These are phyloP conservation scores for Penicillium sclerotiorum DNA, from an alignment of 2,329 filamentous ascomycete species.

Conservation along the genomic window DNA sequence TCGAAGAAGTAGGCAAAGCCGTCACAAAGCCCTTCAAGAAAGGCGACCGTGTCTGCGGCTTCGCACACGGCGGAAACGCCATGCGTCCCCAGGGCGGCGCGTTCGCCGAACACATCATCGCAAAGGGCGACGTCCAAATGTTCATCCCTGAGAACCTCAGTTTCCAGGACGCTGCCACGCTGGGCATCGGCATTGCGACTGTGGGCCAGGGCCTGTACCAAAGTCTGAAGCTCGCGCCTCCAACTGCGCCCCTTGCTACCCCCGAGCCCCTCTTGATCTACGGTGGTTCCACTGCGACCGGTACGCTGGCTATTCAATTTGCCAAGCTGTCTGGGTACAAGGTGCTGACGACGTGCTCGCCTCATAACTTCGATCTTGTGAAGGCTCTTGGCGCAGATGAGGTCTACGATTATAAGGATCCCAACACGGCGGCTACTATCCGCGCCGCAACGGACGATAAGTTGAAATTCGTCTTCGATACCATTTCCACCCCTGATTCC, in stretches of 20 bases:
- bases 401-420: neutral
- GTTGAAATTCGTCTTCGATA: neutral
- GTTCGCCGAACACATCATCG: neutral
- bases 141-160: neutral
- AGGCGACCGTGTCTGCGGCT: neutral
- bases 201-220: neutral
- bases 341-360: neutral
- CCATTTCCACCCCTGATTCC: neutral
- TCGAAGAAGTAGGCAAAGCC: neutral
- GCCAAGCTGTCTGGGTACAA: neutral
- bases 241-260: neutral
- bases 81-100: neutral
- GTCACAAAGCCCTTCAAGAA: neutral
- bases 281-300: conserved; percentile 1
- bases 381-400: neutral
- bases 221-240: neutral
- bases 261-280: neutral
- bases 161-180: neutral
- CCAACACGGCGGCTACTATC: neutral
- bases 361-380: neutral
- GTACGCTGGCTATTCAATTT: neutral
- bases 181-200: neutral
- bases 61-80: neutral
- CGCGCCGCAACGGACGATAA: neutral
- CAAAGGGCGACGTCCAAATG: neutral